Evolutionary conservation across 2,329 filamentous ascomycete species (phyloP).

Genomic region (Chaetomium strumarium): DNA sequence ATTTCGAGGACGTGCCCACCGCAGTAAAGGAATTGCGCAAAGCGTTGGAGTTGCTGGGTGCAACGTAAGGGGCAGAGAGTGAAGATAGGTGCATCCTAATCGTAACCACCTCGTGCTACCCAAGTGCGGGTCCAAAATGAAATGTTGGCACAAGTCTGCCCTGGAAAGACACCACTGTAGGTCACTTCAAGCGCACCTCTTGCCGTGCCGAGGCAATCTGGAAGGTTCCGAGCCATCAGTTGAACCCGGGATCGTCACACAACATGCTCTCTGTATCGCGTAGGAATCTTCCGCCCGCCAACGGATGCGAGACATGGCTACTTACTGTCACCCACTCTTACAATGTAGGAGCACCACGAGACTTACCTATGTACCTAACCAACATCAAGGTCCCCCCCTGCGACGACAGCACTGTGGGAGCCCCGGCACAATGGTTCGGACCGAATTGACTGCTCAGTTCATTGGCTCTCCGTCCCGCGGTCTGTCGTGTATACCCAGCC

Average conservation of each 20-base stretch:
- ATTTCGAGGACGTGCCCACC: slow-evolving; percentile 91
- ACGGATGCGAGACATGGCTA: not conserved
- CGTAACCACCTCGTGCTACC: not conserved
- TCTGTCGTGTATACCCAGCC: not conserved
- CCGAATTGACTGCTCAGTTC: slow-evolving; percentile 3
- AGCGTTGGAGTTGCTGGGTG: slow-evolving; percentile 67
- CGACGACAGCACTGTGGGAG: not conserved
- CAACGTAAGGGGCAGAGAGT: slow-evolving; percentile 26
- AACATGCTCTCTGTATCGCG: too few relatives aligned
- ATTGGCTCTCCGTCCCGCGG: not conserved
- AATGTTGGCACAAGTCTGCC: not conserved
- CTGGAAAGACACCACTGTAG: too few relatives aligned
- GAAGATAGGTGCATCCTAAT: slow-evolving; percentile 10
- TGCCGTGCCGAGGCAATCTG: too few relatives aligned
- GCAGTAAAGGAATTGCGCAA: slow-evolving; percentile 77
- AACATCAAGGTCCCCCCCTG: not conserved
- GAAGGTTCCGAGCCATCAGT: too few relatives aligned
- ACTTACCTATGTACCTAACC: too few relatives aligned
- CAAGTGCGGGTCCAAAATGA: not conserved
- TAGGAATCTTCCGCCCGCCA: too few relatives aligned
- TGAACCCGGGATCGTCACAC: too few relatives aligned
- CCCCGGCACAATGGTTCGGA: not conserved
- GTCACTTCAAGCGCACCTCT: too few relatives aligned
- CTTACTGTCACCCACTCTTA: not conserved
- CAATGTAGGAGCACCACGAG: too few relatives aligned